A percentile compares a stretch with the other conserved stretches of the same genome.
Conservation (phyloP, 2,329 filamentous ascomycete genomes). For the Fusarium subtropicale region DNA sequence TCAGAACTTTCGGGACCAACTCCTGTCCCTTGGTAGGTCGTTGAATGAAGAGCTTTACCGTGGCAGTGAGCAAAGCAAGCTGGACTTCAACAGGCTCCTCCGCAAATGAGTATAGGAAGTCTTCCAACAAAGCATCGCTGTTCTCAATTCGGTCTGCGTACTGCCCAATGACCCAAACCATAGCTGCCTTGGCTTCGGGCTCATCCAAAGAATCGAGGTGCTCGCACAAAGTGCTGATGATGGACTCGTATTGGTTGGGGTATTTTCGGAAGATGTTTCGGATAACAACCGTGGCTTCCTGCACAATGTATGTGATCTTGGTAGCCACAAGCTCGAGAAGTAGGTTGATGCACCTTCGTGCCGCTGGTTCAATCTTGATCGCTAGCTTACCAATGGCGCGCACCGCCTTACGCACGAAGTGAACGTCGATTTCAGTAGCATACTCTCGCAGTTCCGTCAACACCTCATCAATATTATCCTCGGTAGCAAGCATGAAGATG, state of each 20-base stretch:
- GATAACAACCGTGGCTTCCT: constrained; percentile 98
- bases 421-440: constrained; percentile 97
- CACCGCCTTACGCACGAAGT: constrained; percentile 98
- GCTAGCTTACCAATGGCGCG: constrained; percentile 97
- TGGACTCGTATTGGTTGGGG: constrained; percentile 97
- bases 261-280: constrained; percentile 99
- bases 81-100: constrained; percentile 98
- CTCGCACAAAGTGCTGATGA: constrained; percentile 94
- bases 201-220: constrained; percentile 97
- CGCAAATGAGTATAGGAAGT: constrained; percentile 92
- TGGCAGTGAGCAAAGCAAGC: constrained; percentile 91
- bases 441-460: constrained; percentile 95
- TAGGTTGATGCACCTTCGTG: constrained; percentile 89
- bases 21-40: constrained; percentile 94
- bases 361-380: constrained; percentile 98
- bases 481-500: constrained; percentile 98
- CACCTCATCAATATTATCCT: constrained; percentile 95
- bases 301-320: constrained; percentile 99
- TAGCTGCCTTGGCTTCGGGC: constrained; percentile 96
- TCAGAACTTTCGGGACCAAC: constrained; percentile 91
- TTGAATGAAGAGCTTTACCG: constrained; percentile 98
- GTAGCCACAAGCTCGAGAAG: constrained; percentile 93
- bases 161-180: constrained; percentile 99
- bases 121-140: constrained; percentile 90
- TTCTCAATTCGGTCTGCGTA: constrained; percentile 98